These are phyloP conservation scores for Carex kokanica DNA, from an alignment of 176 grass and related monocot species.

Conservation along the genomic window DNA sequence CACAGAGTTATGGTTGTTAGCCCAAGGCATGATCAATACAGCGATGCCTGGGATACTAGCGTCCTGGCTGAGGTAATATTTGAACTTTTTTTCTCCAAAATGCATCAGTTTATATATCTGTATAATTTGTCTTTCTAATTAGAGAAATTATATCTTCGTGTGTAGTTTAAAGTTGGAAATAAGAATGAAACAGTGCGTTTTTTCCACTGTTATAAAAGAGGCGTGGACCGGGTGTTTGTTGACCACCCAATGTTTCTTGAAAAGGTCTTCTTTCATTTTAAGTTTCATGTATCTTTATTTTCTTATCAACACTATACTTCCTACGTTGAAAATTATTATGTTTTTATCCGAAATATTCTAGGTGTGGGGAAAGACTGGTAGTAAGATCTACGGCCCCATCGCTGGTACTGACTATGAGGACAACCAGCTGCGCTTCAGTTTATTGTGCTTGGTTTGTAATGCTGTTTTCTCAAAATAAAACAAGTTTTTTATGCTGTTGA, in stretches of 20 bases:
- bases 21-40: slow-evolving; percentile 93
- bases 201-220: slow-evolving; percentile 91
- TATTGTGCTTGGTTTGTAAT: slow-evolving; percentile 70
- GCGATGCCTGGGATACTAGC: slow-evolving; percentile 85
- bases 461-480: neutral
- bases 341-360: slow-evolving; percentile 25
- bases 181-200: slow-evolving; percentile 63
- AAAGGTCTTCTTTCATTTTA: slow-evolving; percentile 43
- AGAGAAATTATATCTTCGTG: neutral
- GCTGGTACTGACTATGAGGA: slow-evolving; percentile 71
- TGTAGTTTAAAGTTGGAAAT: slow-evolving; percentile 63
- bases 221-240: slow-evolving; percentile 88
- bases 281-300: neutral
- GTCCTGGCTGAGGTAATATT: slow-evolving; percentile 50
- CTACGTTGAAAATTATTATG: slow-evolving; percentile 1
- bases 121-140: neutral
- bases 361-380: slow-evolving; percentile 96
- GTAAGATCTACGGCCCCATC: slow-evolving; percentile 86
- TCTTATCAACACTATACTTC: neutral
- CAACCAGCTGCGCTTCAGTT: slow-evolving; percentile 84
- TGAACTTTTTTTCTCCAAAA: neutral
- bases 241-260: slow-evolving; percentile 93
- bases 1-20: slow-evolving; percentile 82
- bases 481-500: slow-evolving; percentile 31
- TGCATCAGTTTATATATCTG: neutral